Conservation (phyloP, 495 filamentous ascomycete species). For the Chlorociboria aeruginascens region DNA sequence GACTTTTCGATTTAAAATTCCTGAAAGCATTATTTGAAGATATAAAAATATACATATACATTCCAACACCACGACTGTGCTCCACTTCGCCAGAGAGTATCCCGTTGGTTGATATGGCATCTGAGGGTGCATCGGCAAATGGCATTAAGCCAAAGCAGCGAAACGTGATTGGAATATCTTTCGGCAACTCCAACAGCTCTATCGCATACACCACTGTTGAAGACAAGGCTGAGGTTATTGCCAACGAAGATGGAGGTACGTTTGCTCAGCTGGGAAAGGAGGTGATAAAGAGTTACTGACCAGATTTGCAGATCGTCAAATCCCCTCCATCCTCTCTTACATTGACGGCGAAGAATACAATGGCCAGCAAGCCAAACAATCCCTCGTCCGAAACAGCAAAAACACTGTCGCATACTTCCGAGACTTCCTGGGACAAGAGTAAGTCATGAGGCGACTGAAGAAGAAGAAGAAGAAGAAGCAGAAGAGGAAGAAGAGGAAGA, state of each 20-base stretch:
- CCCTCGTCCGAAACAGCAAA: slow-evolving; percentile 78
- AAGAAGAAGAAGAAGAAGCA: too few species aligned
- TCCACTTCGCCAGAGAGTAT: background rate
- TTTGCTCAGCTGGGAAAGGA: slow-evolving; percentile 5
- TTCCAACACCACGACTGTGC: background rate
- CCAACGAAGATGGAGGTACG: slow-evolving; percentile 95
- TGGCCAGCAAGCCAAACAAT: slow-evolving; percentile 85
- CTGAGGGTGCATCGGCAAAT: slow-evolving; percentile 10
- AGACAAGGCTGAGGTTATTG: slow-evolving; percentile 93
- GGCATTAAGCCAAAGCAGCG: slow-evolving; percentile 40
- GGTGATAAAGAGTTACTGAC: slow-evolving; percentile 8
- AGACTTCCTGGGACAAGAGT: slow-evolving; percentile 91
- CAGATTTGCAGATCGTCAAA: slow-evolving; percentile 68
- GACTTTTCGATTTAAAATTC: slow-evolving; percentile 15
- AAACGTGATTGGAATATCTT: slow-evolving; percentile 87
- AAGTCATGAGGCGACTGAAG: slow-evolving; percentile 14
- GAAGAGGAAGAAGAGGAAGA: too few species aligned
- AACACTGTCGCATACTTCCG: slow-evolving; percentile 95
- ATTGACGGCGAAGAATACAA: slow-evolving; percentile 93
- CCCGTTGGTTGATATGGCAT: slow-evolving; percentile 12
- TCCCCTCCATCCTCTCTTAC: slow-evolving; percentile 88
- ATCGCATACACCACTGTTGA: slow-evolving; percentile 81
- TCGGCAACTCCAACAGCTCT: slow-evolving; percentile 95
- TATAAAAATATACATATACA: background rate
- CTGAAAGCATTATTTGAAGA: background rate